Evolutionary conservation across 805 yeast genomes (phyloP), one percentile per base, ranked within the genome.

Genomic region (Starmerella asiatica): DNA sequence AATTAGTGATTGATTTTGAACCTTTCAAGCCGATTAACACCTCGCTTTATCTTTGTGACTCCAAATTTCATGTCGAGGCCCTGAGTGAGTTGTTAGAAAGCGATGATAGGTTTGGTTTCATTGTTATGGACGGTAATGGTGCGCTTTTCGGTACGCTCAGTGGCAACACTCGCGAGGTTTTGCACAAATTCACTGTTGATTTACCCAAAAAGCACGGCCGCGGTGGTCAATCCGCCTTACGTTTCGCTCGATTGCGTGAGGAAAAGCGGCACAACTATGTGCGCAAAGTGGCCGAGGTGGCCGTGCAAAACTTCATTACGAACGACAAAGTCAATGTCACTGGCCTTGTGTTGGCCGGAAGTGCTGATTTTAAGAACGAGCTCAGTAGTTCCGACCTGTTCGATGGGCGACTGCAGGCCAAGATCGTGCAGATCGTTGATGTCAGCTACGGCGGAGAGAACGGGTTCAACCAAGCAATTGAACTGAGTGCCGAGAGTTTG

Each of bases 171-270:
- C 79, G 98, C 69, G 95, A 91, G 47, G 83, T 91, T 33, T 69
- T 91, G 57, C 94, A 88, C 64, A 91, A 91, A 64, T 91, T 91
- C 65, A 80, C 85, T 2, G 99, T 91, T 41, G 99, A 91, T 63
- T 70, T 91, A 55, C 99, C 99, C 55, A 91, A 91, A 70, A 91
- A 91, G 83, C 98, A 91, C 71, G 98, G 98, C 57, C 81, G 98
- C 73, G 98, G 98, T 81, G 98, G 98, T 79, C 98, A 91, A 69
- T 91, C 99, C 47, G 98, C 99, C 33, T 61, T 91, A 53, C 97
- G 99, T 83, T 91, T 91, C 70, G 79, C 96, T 20, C 86, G 99
- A 72, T 72, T 91, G 63, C 81, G 99, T 73, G 98, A 91, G 55
- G 98, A 91, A 66, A 91, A 91, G 63, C 84, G 99, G 70, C 99